Evolutionary conservation across 2,329 filamentous ascomycete species (phyloP), one percentile per base, ranked within the genome.

Genomic region (Aschersonia sp.): DNA sequence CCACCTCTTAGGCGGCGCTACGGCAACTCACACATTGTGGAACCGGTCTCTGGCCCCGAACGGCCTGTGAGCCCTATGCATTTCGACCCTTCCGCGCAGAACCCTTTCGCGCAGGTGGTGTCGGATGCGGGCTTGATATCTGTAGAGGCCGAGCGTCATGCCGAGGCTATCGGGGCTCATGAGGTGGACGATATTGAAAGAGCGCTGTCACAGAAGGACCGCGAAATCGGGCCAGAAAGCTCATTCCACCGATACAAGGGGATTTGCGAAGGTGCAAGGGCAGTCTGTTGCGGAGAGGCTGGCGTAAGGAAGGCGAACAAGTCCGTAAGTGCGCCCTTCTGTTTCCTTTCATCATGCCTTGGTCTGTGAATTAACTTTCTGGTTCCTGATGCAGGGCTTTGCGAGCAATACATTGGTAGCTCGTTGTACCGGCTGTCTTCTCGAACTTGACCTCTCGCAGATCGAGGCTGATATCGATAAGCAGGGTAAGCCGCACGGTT

Each of bases 231-330:
- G 7, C 51, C 56, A 2, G 51, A 60, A 7, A 75, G 73, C 52
- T 77, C 74, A 0, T 77, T 77, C 51, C 69, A 73, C 45, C 60
- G 69, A 7, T 61, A 72, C 40, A 76, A 74, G 48, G 74, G 74
- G 1, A 77, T 78, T 53, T 79, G 75, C 43, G 67, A 71, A 28
- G 75, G 75, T 1, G 75, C 75, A 5, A 69, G 69, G 44, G 72
- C 74, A 12, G 67, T 72, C 1, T 58, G 70, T 31, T 62, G 64
- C 38, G 75, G 75, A 1, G 69, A 67, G 2, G 58, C 68, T 3
- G 74, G 74, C 5, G 66, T 77, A 44, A 73, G 69, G 55, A 73
- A 69, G 53, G 66, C 70, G 3, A 71, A 70, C 54, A 71, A 73
- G 51, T 66, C 72, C 31, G 70, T 74, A 49, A 56, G 45, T 31